Base-by-base conservation (phyloP, 2,329 filamentous ascomycete genomes). In the Gyromitra esculenta region DNA sequence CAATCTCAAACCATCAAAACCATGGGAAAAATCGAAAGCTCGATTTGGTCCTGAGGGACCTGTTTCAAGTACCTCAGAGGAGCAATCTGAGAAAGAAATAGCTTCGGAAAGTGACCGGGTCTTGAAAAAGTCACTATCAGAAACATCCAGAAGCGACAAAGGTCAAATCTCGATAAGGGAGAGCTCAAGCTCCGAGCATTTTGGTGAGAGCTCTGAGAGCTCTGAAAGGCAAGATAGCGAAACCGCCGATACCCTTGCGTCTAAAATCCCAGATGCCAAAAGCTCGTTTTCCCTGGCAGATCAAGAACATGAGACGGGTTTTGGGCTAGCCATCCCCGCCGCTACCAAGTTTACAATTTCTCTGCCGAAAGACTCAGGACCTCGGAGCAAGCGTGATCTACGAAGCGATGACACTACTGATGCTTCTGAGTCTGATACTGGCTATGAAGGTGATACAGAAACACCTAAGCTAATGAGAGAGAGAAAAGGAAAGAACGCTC, bases 381-480 rank as follows among this genome's bases (percentile, higher is more conserved):
- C 60, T 35, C 41, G 6, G 21, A 21, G 48, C 15, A 31, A 37
- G 15, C 56, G 15, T 37, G 25, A 37, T 59, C 31, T 59, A n/a
- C 15, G 31, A 13, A 37, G 56, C 7, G 35, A 37, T 31, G 35
- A 59, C 5, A 37, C 56, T 39, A 59, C 35, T 8, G 31, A 59
- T 59, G 21, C 31, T 37, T 59, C 56, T 5, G 56, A 59, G 18
- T 18, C 56, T 5, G 56, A 59, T 37, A 39, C 18, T 7, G 56
- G 56, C 13, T 59, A 59, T 37, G 56, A 59, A 18, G 56, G 56
- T 31, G 56, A 59, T 59, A 59, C 56, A 59, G 56, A 59, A 15
- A 39, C 56, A 9, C 56, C 25, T 2, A 59, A 59, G n/a, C 15
- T n/a, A 39, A 9, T 31, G 15, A 59, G 39, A 15, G 56, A 37